A percentile compares a stretch with the other conserved stretches of the same genome.
These are phyloP conservation scores for Metschnikowia baotianmanensis DNA, from an alignment of 805 yeast species.

Conservation along the genomic window DNA sequence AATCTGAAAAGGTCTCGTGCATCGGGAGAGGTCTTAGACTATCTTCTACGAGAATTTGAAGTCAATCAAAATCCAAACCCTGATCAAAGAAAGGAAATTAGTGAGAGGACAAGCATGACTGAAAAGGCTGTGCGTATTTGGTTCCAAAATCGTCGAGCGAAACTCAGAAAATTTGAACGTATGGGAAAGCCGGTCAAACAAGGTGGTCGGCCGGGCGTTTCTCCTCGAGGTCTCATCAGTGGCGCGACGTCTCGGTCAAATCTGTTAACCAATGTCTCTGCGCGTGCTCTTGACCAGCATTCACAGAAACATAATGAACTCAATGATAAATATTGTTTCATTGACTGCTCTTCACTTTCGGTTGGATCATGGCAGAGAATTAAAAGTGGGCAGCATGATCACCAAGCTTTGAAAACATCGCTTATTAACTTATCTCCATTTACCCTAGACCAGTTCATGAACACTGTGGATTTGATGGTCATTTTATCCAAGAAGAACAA, in stretches of 20 bases:
- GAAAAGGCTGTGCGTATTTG: slow-evolving; percentile 89
- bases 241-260: slow-evolving; percentile 25
- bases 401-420: slow-evolving; percentile 42
- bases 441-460: slow-evolving; percentile 61
- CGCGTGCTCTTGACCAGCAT: slow-evolving; percentile 11
- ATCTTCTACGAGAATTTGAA: slow-evolving; percentile 65
- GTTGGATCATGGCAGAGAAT: slow-evolving; percentile 83
- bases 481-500: slow-evolving; percentile 65
- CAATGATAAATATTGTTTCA: slow-evolving; percentile 68
- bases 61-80: slow-evolving; percentile 75
- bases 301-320: slow-evolving; percentile 45
- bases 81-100: slow-evolving; percentile 63
- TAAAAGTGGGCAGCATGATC: slow-evolving; percentile 55
- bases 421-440: slow-evolving; percentile 65
- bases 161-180: slow-evolving; percentile 64
- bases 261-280: slow-evolving; percentile 16
- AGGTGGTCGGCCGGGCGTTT: slow-evolving; percentile 6
- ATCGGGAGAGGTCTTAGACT: slow-evolving; percentile 74
- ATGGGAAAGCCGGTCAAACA: slow-evolving; percentile 25
- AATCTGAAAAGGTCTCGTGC: slow-evolving; percentile 60
- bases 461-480: slow-evolving; percentile 67
- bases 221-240: slow-evolving; percentile 13
- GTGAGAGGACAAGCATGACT: slow-evolving; percentile 73
- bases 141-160: slow-evolving; percentile 89
- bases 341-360: slow-evolving; percentile 64